Evolutionary conservation across 1,284 basidiomycete species (phyloP), one percentile per base, ranked within the genome.

Genomic region (Microbotryomycetes sp.): DNA sequence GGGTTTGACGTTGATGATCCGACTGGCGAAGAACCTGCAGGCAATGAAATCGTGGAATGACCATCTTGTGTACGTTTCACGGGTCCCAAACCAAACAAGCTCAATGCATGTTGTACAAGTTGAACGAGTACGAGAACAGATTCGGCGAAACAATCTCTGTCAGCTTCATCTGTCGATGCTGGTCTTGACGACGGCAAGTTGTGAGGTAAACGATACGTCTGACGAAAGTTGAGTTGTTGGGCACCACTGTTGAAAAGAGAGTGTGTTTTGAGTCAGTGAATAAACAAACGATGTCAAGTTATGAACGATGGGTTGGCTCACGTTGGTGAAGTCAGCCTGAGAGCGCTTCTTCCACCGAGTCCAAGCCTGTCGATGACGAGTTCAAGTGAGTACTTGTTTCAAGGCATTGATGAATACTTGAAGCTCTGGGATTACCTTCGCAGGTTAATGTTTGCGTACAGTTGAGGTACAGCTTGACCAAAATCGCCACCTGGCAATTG

Each of bases 221-320:
- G 55, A 3, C 56, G 55, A 32, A 62, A 58, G 51, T 62, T 54
- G 25, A 62, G 55, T 31, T 57, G 56, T 23, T 62, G 60, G 0
- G 60, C 55, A 1, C 49, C 42, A 5, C 54, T 60, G 48, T 9
- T 6, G 26, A 15, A 28, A 15, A 23, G 47, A 28, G n/a, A 28
- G 12, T 4, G 6, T 16, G 9, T 1, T 16, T n/a, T 3, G 3
- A 14, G 19, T n/a, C 26, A 15, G 26, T 5, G 14, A 28, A 7
- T 3, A 3, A 23, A 25, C 3, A 26, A 19, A 22, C 6, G 30
- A 26, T 28, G 14, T 2, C 29, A 6, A 47, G 29, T 2, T 7
- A 36, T n/a, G 30, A 36, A n/a, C n/a, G n/a, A n/a, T n/a, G n/a
- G n/a, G n/a, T n/a, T n/a, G 36, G 32, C 51, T 4, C 6, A 48